Base-by-base conservation (phyloP, 2,329 filamentous ascomycete species). In the Stromatinia cepivora region DNA sequence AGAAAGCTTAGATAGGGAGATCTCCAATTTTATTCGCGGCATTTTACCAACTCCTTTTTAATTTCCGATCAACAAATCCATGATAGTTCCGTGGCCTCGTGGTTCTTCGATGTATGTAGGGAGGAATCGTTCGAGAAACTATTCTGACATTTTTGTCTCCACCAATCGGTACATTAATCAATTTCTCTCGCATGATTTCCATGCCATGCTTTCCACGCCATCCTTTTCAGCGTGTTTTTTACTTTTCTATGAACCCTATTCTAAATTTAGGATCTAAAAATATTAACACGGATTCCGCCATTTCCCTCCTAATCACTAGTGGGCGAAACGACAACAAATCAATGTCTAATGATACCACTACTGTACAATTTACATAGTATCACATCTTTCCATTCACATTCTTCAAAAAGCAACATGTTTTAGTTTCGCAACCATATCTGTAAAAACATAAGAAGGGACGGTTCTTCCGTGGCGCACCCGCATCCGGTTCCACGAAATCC, bases 121-220 rank as follows among this genome's bases (percentile, higher is more conserved):
- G 28, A 48, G 64, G 42, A 66, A 48, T 66, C 59, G 17, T 25
- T 52, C 28, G 22, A 50, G 22, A 13, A 36, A 20, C 53, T 34
- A 9, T 39, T 15, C 13, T 48, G 39, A 66, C 8, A 25, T 25
- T 10, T 42, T 28, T 28, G 15, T 48, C 15, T 59, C 53, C 53
- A 66, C 64, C 64, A 59, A 66, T 50, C 53, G 39, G 42, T 39
- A 39, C n/a, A 25, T n/a, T 22, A 15, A 28, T 11, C 4, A 20
- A 2, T 25, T 28, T 39, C 9, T 42, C 9, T 36, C 15, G 45
- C 42, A 25, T 11, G 22, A 5, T 31, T 17, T 59, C 17, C 28
- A 52, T 10, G 13, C 10, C 15, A 42, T 13, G 15, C 39, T 31
- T 31, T 31, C 31, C 25, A 20, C 20, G 11, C 15, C 11, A 1